A percentile compares a stretch with the other conserved stretches of the same genome.
Conservation (phyloP, 768 basidiomycete genomes). For the Kwoniella sp. region DNA sequence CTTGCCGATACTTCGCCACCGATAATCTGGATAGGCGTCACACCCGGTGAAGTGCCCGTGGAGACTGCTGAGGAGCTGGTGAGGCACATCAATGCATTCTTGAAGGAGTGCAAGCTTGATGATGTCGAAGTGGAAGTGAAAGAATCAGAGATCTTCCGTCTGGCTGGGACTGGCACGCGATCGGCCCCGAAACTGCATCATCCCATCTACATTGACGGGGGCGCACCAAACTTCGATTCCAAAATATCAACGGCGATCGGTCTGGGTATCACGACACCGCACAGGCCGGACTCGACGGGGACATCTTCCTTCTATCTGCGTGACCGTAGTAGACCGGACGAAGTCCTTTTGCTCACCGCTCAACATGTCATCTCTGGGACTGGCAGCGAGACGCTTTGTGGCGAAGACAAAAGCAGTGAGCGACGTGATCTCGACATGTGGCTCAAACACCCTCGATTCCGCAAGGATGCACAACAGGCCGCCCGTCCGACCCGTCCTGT, state of each 20-base stretch:
- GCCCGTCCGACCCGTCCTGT: no score
- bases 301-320: not conserved
- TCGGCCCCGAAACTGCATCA: not conserved
- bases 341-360: not conserved
- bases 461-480: no score
- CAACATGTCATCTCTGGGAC: not conserved
- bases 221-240: not conserved
- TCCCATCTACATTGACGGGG: no score
- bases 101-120: no score
- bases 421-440: no score
- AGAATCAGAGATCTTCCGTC: not conserved
- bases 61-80: not conserved
- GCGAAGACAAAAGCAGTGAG: no score
- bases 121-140: not conserved
- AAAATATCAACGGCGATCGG: not conserved
- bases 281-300: not conserved
- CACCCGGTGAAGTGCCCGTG: not conserved
- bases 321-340: not conserved
- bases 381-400: no score
- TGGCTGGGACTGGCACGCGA: no score
- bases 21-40: not conserved
- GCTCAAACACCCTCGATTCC: no score
- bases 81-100: no score
- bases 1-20: not conserved
- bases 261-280: not conserved